Evolutionary conservation across 805 yeast species (phyloP), one percentile per base, ranked within the genome.

Genomic region (Scheffersomyces amazonensis): DNA sequence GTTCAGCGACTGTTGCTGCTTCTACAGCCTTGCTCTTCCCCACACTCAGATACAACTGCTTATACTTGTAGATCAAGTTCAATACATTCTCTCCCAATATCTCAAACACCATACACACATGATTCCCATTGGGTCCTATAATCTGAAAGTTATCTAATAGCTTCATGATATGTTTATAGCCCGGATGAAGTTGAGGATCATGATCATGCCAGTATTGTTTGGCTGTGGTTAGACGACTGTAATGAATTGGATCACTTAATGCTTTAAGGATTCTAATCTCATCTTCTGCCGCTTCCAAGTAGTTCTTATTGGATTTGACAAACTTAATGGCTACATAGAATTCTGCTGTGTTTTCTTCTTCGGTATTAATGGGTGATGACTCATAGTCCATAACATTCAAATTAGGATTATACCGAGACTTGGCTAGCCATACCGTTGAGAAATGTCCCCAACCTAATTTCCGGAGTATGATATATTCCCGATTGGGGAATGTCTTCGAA

Each of bases 361-460:
- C 16, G n/a, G 6, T 3, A 4, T 27, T 17, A 15, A 34, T n/a
- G 5, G 36, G 25, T 7, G 19, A 10, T 10, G 20, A 11, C 19
- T 22, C 31, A 16, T 11, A 16, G 7, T 32, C 32, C 7, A 21
- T 44, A 36, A 73, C 75, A 35, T 53, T 20, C 13, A 44, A 32
- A 16, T 31, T 13, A 2, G 36, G 34, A 17, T 37, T 43, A 23
- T 35, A 39, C 25, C 46, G 28, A 11, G 48, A 39, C 30, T 47
- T 52, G 1, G 83, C 83, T 20, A 81, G 56, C 86, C 86, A 81
- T n/a, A 81, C 87, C 1, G 86, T 80, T 28, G 83, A 76, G 48
- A 81, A 81, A 50, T 80, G 84, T 24, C 87, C 87, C 84, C 84
- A 79, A 2, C 87, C 87, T 7, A 81, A 60, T 53, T 80, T 80